Base-by-base conservation (phyloP, 2,329 filamentous ascomycete genomes). In the Colletotrichum tanaceti region DNA sequence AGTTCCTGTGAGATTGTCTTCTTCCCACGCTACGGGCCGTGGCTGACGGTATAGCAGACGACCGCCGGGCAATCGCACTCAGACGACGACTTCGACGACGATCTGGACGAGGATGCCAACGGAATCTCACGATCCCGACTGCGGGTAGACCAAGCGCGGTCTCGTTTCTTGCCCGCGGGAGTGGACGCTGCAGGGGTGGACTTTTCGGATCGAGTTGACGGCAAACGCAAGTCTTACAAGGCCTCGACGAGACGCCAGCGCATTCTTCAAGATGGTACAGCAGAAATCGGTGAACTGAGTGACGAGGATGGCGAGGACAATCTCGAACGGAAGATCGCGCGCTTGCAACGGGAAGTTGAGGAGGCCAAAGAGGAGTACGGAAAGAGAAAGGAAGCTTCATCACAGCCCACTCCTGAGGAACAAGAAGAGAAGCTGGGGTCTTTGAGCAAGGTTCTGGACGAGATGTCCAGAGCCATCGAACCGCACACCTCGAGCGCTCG, bases 121-220 rank as follows among this genome's bases (percentile, higher is more conserved):
- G 89, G 87, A 64, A 93, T 99, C 63, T 93, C 92, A 72, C 90
- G 90, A 72, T 90, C 91, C 43, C 88, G 90, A 28, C 82, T 98
- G 10, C 90, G 92, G 71, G 89, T 93, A 71, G 87, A 93, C 73
- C 87, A 93, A 77, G 96, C 96, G 50, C 90, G 95, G 65, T 89
- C 88, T 39, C 89, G 90, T 50, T 99, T 99, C 77, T 84, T 91
- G 63, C 90, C 92, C 2, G 85, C 91, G 11, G 86, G 88, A 47
- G 89, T 97, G 39, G 92, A 97, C 76, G 90, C 93, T 6, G 86
- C 87, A 59, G 89, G 91, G 24, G 93, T 91, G 28, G 93, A 98
- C 79, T 96, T 98, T 78, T 97, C 94, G 2, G 94, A 98, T 79
- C 91, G 94, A 61, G 90, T 98, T 44, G 90, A 89, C 68, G 89